Evolutionary conservation across 257 asterid genomes (phyloP).

Genomic region (Rauvolfia tetraphylla): DNA sequence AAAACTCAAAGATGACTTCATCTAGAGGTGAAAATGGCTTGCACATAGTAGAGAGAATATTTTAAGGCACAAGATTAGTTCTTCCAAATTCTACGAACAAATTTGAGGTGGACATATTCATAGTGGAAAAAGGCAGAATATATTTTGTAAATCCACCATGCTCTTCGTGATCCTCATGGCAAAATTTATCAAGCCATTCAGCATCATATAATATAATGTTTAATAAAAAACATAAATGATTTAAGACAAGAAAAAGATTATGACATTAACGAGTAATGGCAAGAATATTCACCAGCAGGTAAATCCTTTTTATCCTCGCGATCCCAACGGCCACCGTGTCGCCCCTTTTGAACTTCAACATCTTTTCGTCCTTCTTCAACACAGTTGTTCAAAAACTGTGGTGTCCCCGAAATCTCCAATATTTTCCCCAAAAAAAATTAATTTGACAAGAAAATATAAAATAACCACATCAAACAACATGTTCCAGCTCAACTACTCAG

Average conservation of each 20-base stretch:
- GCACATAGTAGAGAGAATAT: neutral
- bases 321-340: conserved; percentile 54
- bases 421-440: neutral
- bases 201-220: too few species aligned
- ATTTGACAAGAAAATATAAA: neutral
- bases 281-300: conserved; percentile 56
- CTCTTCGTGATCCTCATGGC: too few species aligned
- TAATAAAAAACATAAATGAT: too few species aligned
- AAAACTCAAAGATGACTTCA: neutral
- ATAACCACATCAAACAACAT: conserved; percentile 23
- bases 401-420: conserved; percentile 79
- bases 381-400: conserved; percentile 72
- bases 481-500: neutral
- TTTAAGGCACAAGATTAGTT: neutral
- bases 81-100: neutral
- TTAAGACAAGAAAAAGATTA: too few species aligned
- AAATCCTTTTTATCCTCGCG: conserved; percentile 60
- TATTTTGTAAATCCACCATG: neutral
- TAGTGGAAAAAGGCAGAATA: neutral
- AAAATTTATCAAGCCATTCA: too few species aligned
- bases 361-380: conserved; percentile 50
- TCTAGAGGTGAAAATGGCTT: conserved; percentile 1
- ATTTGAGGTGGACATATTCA: neutral
- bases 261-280: neutral
- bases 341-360: conserved; percentile 43